Conservation (phyloP, 257 asterid species). For the Solanum gracilifrons region DNA sequence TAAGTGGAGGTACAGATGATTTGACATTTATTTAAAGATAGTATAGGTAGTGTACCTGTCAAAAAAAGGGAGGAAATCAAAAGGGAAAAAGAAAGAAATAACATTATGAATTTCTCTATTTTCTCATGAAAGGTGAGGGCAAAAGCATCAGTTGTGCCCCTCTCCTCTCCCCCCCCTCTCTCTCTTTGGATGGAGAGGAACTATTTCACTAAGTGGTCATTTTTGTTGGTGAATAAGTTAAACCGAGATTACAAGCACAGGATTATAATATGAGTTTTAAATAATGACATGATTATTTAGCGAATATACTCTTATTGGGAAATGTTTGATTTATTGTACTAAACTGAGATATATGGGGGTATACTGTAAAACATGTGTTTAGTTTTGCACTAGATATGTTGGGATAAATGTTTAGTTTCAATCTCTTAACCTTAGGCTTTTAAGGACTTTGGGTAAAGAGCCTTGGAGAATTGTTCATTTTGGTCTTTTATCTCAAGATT, state of each 20-base stretch:
- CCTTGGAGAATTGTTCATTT: not conserved
- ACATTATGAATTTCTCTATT: not conserved
- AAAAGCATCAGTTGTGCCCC: not conserved
- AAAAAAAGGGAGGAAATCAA: not conserved
- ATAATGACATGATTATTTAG: not conserved
- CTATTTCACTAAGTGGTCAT: not conserved
- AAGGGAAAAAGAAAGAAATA: not conserved
- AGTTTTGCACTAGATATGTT: not conserved
- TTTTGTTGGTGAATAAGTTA: not conserved
- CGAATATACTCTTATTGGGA: not conserved
- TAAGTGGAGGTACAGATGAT: not conserved
- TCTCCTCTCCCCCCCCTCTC: not conserved
- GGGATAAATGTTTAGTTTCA: not conserved
- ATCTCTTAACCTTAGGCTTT: not conserved
- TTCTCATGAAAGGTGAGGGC: not conserved
- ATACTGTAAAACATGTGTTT: not conserved
- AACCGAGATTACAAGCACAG: not conserved
- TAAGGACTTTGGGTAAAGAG: not conserved
- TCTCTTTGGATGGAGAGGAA: not conserved
- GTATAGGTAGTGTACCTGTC: not conserved
- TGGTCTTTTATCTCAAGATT: not conserved
- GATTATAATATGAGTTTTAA: not conserved
- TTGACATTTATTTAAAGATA: not conserved
- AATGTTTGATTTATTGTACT: not conserved
- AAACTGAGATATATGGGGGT: not conserved